phyloP scores from a whole-genome alignment of 2,329 filamentous ascomycete species.

The Phaeoacremonium minimum region DNA sequence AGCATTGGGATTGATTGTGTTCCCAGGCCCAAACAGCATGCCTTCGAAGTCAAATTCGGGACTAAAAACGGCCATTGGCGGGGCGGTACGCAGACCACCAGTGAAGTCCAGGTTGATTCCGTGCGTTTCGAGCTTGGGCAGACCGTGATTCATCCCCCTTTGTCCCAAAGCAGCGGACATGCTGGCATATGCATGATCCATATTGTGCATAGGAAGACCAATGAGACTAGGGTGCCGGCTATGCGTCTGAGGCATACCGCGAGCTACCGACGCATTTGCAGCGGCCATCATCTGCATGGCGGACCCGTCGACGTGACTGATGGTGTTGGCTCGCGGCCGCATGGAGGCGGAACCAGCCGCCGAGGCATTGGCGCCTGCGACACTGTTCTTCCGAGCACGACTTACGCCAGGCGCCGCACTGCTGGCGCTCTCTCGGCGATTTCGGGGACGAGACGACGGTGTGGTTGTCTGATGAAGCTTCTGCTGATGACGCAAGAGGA shows the following conservation, averaged over 20 bases:
- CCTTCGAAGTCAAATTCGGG: conserved; percentile 67
- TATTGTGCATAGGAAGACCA: conserved; percentile 55
- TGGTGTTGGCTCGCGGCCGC: conserved; percentile 90
- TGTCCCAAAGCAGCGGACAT: conserved; percentile 68
- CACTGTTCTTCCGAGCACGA: conserved; percentile 87
- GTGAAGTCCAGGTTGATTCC: conserved; percentile 63
- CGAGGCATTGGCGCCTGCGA: conserved; percentile 53
- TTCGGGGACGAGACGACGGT: conserved; percentile 79
- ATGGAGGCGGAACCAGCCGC: conserved; percentile 55
- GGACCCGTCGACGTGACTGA: conserved; percentile 82
- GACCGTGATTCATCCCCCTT: conserved; percentile 60
- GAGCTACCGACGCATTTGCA: conserved; percentile 48
- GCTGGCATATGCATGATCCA: conserved; percentile 60
- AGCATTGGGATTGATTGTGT: conserved; percentile 66
- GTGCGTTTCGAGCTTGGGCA: conserved; percentile 81
- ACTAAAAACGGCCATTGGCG: conserved; percentile 58
- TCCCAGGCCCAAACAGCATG: conserved; percentile 63
- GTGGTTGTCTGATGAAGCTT: conserved; percentile 94
- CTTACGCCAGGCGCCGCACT: conserved; percentile 62
- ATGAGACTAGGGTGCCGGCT: conserved; percentile 72
- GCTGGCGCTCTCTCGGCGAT: conserved; percentile 84
- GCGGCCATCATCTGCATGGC: conserved; percentile 69
- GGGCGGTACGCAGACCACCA: conserved; percentile 74
- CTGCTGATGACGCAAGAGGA: conserved; percentile 93
- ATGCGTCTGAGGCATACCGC: conserved; percentile 49